Percentiles rank a stretch among this genome's conserved stretches.
These are phyloP conservation scores for Biscogniauxia sp. DNA, from an alignment of 2,329 filamentous ascomycete species.

Conservation along the genomic window DNA sequence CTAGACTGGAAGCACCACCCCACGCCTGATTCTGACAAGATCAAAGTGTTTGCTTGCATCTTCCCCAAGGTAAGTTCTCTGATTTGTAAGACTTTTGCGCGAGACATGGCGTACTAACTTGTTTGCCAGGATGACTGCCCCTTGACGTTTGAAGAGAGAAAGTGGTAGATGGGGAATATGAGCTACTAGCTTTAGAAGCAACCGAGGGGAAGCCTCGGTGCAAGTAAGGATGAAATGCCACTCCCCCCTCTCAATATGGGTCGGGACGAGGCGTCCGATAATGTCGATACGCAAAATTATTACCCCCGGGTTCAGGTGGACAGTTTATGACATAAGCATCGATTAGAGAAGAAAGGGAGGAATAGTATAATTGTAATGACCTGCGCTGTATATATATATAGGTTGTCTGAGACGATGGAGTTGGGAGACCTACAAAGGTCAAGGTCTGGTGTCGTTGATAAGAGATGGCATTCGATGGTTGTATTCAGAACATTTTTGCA, in stretches of 20 bases:
- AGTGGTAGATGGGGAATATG: constrained; percentile 36
- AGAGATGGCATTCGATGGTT: background rate
- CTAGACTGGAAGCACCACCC: constrained; percentile 89
- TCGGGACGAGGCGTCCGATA: background rate
- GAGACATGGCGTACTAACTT: constrained; percentile 30
- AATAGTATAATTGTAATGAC: constrained; percentile 26
- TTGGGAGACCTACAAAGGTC: background rate
- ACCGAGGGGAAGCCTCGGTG: background rate
- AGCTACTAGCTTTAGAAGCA: background rate
- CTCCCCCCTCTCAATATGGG: background rate
- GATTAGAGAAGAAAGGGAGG: constrained; percentile 12
- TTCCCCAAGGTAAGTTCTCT: constrained; percentile 78
- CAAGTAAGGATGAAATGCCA: background rate
- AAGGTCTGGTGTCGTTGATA: background rate
- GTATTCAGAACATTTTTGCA: background rate
- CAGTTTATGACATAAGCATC: background rate
- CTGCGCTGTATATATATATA: constrained; percentile 19
- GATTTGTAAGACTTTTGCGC: constrained; percentile 4
- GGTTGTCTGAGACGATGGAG: background rate
- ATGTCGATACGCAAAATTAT: background rate
- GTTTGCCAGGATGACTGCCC: constrained; percentile 72
- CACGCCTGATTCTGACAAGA: constrained; percentile 83
- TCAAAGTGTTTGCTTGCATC: constrained; percentile 97
- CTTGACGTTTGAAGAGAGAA: constrained; percentile 64
- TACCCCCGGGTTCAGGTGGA: background rate